Conservation (phyloP, 495 filamentous ascomycete genomes). For the Penicillium crystallinum region DNA sequence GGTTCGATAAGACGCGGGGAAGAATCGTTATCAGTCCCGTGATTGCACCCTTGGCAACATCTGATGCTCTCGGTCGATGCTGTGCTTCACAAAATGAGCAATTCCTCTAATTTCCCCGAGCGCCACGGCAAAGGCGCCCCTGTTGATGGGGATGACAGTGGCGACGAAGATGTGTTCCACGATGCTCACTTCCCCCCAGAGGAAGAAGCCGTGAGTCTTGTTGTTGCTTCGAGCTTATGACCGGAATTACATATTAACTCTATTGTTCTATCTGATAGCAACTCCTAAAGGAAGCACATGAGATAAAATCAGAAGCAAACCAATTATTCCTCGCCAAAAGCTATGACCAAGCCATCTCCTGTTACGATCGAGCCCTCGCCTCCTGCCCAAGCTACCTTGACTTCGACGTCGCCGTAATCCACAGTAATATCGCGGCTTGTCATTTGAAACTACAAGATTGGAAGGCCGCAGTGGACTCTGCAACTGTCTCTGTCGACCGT, state of each 20-base stretch:
- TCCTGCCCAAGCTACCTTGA: slow-evolving; percentile 84
- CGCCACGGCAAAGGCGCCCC: slow-evolving; percentile 4
- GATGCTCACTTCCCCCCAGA: slow-evolving; percentile 61
- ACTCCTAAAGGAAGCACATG: slow-evolving; percentile 65
- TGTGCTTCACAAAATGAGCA: slow-evolving; percentile 13
- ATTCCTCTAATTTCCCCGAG: slow-evolving; percentile 4
- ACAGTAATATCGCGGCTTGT: slow-evolving; percentile 86
- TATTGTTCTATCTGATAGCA: slow-evolving; percentile 35
- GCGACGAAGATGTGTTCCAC: slow-evolving; percentile 43
- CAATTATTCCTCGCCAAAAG: slow-evolving; percentile 62
- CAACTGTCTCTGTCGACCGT: slow-evolving; percentile 66
- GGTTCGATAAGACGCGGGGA: slow-evolving; percentile 20
- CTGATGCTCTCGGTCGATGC: not conserved
- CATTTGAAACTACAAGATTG: slow-evolving; percentile 82
- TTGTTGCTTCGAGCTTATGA: not conserved
- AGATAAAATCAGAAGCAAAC: slow-evolving; percentile 75
- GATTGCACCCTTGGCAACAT: slow-evolving; percentile 13
- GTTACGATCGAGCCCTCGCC: slow-evolving; percentile 79
- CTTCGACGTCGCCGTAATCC: slow-evolving; percentile 82
- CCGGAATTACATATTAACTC: slow-evolving; percentile 2
- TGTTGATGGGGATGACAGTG: slow-evolving; percentile 27
- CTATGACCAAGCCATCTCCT: slow-evolving; percentile 81
- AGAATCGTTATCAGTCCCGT: slow-evolving; percentile 21
- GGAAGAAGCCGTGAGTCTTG: slow-evolving; percentile 65
- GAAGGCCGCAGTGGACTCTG: slow-evolving; percentile 73